A percentile compares a stretch with the other conserved stretches of the same genome.
Conservation (phyloP, 2,329 filamentous ascomycete genomes). For the Fusarium sulawesiense region DNA sequence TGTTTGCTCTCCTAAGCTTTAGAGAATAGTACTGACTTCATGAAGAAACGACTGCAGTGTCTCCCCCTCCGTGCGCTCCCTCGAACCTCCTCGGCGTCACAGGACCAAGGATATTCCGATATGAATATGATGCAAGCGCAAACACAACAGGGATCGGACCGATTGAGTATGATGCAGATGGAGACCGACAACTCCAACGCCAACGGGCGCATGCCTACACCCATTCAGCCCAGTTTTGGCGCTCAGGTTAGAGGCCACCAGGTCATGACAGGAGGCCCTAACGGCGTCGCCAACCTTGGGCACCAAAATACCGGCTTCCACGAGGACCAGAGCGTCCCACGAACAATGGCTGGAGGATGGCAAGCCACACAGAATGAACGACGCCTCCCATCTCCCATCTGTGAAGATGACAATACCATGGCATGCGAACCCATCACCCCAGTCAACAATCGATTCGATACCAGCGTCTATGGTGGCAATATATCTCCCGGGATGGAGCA, state of each 20-base stretch:
- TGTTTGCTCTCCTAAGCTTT: not conserved
- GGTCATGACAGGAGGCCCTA: slow-evolving; percentile 50
- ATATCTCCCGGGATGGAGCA: slow-evolving; percentile 43
- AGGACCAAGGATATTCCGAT: slow-evolving; percentile 53
- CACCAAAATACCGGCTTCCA: slow-evolving; percentile 55
- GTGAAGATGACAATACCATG: slow-evolving; percentile 64
- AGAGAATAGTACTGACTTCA: slow-evolving; percentile 32
- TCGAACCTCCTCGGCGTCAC: slow-evolving; percentile 36
- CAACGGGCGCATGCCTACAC: slow-evolving; percentile 65
- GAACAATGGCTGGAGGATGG: slow-evolving; percentile 64
- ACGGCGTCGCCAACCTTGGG: slow-evolving; percentile 53
- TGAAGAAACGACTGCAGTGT: slow-evolving; percentile 66
- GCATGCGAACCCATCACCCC: slow-evolving; percentile 50
- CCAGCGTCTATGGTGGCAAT: slow-evolving; percentile 45
- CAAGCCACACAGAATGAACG: slow-evolving; percentile 64
- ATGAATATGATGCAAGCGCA: slow-evolving; percentile 64
- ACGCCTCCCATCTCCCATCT: slow-evolving; percentile 69
- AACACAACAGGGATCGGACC: slow-evolving; percentile 16
- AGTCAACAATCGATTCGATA: slow-evolving; percentile 50
- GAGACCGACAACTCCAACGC: slow-evolving; percentile 22
- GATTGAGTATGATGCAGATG: slow-evolving; percentile 22
- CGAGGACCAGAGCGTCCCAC: slow-evolving; percentile 60
- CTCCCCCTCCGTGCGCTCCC: slow-evolving; percentile 63
- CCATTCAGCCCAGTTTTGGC: slow-evolving; percentile 69
- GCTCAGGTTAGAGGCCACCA: slow-evolving; percentile 66